phyloP scores from a whole-genome alignment of 1,284 basidiomycete genomes.

The Wolfiporia cocos region DNA sequence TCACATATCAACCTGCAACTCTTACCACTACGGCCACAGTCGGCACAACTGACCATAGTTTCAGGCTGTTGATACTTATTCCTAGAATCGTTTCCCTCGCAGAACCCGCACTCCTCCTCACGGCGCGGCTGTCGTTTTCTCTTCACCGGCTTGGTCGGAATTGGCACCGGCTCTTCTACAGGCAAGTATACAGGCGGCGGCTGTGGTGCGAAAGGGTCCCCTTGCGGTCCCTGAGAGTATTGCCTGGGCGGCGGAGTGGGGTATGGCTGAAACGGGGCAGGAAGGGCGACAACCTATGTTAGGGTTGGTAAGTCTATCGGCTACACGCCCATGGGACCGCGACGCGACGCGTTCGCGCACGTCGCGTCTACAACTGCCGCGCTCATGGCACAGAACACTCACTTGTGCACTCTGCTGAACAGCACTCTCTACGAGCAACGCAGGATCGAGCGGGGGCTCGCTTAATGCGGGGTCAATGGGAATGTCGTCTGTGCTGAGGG shows the following conservation, averaged over 20 bases:
- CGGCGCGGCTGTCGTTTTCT: constrained; percentile 48
- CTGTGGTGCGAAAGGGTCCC: constrained; percentile 72
- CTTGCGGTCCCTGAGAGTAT: constrained; percentile 69
- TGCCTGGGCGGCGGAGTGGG: constrained; percentile 23
- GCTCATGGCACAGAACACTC: constrained; percentile 9
- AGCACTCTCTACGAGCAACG: constrained; percentile 32
- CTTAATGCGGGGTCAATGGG: constrained; percentile 69
- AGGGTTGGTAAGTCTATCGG: constrained; percentile 15
- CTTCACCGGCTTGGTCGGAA: constrained; percentile 26
- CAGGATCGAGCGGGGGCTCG: constrained; percentile 45
- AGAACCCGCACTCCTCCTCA: constrained; percentile 64
- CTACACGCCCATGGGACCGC: constrained; percentile 17
- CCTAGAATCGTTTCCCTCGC: constrained; percentile 50
- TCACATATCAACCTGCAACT: no score
- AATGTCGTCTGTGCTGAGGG: constrained; percentile 51
- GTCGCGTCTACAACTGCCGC: constrained; percentile 11
- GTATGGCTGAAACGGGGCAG: constrained; percentile 11
- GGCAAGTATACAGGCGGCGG: constrained; percentile 47
- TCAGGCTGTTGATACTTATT: constrained; percentile 55
- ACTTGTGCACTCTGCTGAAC: constrained; percentile 17
- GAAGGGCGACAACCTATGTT: constrained; percentile 13
- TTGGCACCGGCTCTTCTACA: constrained; percentile 31
- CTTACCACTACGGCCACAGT: constrained; percentile 60
- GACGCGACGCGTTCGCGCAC: constrained; percentile 31
- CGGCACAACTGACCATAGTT: constrained; percentile 61